Percentiles rank a stretch among this genome's conserved stretches.
These are phyloP conservation scores for Delonix regia DNA, from an alignment of 306 rosid species.

Conservation along the genomic window DNA sequence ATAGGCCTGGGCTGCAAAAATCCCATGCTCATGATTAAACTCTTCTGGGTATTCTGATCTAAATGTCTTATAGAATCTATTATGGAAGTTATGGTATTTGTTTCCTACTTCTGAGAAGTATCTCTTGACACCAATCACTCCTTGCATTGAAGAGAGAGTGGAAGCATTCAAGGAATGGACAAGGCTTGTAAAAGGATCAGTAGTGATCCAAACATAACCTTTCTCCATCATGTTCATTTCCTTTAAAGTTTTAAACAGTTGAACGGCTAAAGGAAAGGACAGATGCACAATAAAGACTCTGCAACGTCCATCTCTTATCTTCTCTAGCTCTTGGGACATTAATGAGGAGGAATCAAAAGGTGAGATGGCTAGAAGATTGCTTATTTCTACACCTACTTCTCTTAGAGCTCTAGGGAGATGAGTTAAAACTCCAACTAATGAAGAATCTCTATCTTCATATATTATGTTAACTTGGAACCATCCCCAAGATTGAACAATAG, in stretches of 20 bases:
- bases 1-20: constrained; percentile 47
- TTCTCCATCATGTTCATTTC: constrained; percentile 31
- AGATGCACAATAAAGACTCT: constrained; percentile 50
- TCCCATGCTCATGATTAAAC: constrained; percentile 41
- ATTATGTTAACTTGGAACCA: constrained; percentile 42
- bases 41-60: constrained; percentile 33
- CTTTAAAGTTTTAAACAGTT: constrained; percentile 27
- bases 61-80: constrained; percentile 28
- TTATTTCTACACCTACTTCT: constrained; percentile 35
- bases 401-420: constrained; percentile 32
- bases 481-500: constrained; percentile 42
- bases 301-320: constrained; percentile 34
- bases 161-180: constrained; percentile 49
- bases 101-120: constrained; percentile 12
- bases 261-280: constrained; percentile 33
- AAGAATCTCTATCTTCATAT: constrained; percentile 40
- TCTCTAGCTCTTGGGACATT: constrained; percentile 33
- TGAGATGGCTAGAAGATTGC: constrained; percentile 34
- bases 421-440: constrained; percentile 35
- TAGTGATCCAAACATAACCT: constrained; percentile 52
- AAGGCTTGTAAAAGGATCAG: constrained; percentile 44
- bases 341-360: constrained; percentile 36
- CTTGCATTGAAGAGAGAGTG: constrained; percentile 45
- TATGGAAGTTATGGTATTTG: constrained; percentile 17
- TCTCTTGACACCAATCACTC: constrained; percentile 45